Evolutionary conservation across 2,329 filamentous ascomycete species (phyloP), one percentile per base, ranked within the genome.

Genomic region (Phyllosticta citribraziliensis): DNA sequence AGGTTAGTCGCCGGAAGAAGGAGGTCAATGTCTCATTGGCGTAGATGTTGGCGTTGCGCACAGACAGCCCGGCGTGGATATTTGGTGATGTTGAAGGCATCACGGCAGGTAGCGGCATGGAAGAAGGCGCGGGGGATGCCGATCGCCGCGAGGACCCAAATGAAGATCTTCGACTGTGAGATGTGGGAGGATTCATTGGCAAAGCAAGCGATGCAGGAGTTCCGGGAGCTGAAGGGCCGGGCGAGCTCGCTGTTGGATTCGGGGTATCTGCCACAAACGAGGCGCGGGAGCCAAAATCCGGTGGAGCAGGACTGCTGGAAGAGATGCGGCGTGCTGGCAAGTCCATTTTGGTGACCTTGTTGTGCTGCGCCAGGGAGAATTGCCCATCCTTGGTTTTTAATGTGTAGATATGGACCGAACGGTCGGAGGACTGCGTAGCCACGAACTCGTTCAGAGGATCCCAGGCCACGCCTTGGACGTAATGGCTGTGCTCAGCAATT

Each of bases 391-490:
- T 99, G 22, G 89, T 96, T 78, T 91, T 96, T 65, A 99, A 79
- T 0, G 89, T 93, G 77, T 99, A 99, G 66, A 99, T 94, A 74
- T 99, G 95, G 14, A 97, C 93, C 1, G 94, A 97, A 71, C 94
- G 88, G 76, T 99, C 94, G 5, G 94, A 99, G 6, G 94, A 99
- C 72, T 99, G 94, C 1, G 94, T 99, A 47, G 94, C 94, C 63
- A 99, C 92, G 73, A 92, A 99, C 76, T 99, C 94, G 76, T 97
- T 97, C 61, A 97, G 78, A 24, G 94, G 95, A 77, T 99, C 95
- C 95, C 94, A 99, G 4, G 94, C 89, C 8, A 99, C 95, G 55
- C 94, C 94, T 76, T 99, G 94, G 19, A 99, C 94, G 73, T 97
- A 99, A 74, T 99, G 94, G 69, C 91, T 96, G 76, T 97, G 93